Conservation (phyloP, 1,284 basidiomycete species). For the Gomphus sp. region DNA sequence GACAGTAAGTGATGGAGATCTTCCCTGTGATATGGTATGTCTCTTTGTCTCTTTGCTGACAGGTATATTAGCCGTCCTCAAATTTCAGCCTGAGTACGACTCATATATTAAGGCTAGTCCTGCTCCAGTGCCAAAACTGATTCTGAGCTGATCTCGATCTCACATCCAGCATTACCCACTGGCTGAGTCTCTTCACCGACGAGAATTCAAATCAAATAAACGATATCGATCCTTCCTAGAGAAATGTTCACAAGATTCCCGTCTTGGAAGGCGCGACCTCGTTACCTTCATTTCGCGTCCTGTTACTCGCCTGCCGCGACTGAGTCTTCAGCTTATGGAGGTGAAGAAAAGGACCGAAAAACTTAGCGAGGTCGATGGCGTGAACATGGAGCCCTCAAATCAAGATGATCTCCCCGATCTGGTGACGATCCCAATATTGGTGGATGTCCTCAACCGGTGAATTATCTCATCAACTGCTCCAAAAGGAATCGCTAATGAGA, state of each 20-base stretch:
- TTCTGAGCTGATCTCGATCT: neutral
- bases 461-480: neutral
- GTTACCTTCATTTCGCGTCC: conserved; percentile 76
- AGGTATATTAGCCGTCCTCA: conserved; percentile 23
- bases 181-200: conserved; percentile 66
- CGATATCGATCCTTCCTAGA: conserved; percentile 60
- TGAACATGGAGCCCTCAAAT: conserved; percentile 14
- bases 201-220: conserved; percentile 57
- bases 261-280: conserved; percentile 68
- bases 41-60: neutral
- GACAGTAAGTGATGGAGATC: conserved; percentile 37
- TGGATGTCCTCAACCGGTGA: conserved; percentile 39
- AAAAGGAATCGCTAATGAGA: neutral
- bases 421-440: conserved; percentile 56
- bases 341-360: conserved; percentile 51
- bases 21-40: conserved; percentile 5
- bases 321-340: conserved; percentile 65
- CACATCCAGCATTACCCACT: conserved; percentile 56
- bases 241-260: conserved; percentile 50
- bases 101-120: conserved; percentile 52
- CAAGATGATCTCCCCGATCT: conserved; percentile 51
- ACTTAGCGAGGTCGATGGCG: conserved; percentile 14
- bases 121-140: neutral
- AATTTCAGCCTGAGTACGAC: conserved; percentile 59
- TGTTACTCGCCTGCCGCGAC: conserved; percentile 70